Conservation (phyloP, 495 filamentous ascomycete genomes). For the Aspergillus biplanus region DNA sequence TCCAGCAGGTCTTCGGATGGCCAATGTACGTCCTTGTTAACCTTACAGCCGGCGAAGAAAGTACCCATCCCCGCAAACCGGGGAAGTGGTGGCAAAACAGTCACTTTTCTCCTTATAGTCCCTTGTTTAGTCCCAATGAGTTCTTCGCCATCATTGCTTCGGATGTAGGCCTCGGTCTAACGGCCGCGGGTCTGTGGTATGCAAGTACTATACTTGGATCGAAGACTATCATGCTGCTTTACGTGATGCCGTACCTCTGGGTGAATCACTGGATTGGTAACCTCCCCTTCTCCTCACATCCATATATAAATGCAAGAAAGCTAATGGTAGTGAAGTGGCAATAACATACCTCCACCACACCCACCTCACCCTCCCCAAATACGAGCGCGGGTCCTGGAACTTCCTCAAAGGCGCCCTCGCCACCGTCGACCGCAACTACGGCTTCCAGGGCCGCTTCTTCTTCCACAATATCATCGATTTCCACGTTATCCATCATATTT, state of each 20-base stretch:
- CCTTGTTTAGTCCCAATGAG: slow-evolving; percentile 63
- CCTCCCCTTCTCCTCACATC: too few species aligned
- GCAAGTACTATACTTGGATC: slow-evolving; percentile 45
- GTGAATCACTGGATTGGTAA: slow-evolving; percentile 61
- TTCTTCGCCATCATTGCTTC: slow-evolving; percentile 54
- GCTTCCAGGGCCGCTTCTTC: slow-evolving; percentile 79
- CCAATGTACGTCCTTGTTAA: slow-evolving; percentile 57
- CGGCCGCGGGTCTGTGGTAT: slow-evolving; percentile 41
- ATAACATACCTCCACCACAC: slow-evolving; percentile 91
- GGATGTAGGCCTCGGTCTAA: slow-evolving; percentile 56
- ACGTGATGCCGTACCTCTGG: slow-evolving; percentile 59
- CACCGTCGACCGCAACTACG: slow-evolving; percentile 86
- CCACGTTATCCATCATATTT: slow-evolving; percentile 86
- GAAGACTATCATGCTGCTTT: slow-evolving; percentile 52
- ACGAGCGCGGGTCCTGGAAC: slow-evolving; percentile 72
- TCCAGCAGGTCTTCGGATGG: slow-evolving; percentile 59
- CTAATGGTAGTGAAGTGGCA: slow-evolving; percentile 59
- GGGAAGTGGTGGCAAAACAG: slow-evolving; percentile 35
- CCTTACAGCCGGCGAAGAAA: slow-evolving; percentile 49
- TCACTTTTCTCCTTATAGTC: slow-evolving; percentile 61
- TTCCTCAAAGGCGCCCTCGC: slow-evolving; percentile 81
- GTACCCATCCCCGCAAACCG: slow-evolving; percentile 44
- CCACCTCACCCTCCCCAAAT: slow-evolving; percentile 80
- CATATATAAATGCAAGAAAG: too few species aligned
- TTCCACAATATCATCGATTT: slow-evolving; percentile 90